phyloP scores from a whole-genome alignment of 1,284 basidiomycete species.

The Sphagnurus paluster region DNA sequence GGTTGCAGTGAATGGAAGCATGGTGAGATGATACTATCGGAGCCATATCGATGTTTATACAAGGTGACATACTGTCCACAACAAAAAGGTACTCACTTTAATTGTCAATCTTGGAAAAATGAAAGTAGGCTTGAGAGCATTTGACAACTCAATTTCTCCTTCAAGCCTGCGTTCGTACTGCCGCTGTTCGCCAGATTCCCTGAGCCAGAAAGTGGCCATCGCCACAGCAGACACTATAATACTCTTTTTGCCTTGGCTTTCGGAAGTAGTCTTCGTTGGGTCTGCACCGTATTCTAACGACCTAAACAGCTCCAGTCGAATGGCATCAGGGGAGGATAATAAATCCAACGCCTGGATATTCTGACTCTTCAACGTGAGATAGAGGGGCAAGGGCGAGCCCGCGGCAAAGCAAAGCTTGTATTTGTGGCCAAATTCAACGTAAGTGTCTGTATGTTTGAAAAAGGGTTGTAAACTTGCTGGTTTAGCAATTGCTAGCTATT shows the following conservation, averaged over 20 bases:
- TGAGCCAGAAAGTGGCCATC: conserved; percentile 53
- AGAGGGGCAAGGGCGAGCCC: conserved; percentile 50
- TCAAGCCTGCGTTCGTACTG: conserved; percentile 37
- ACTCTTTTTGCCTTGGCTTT: conserved; percentile 44
- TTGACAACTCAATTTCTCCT: conserved; percentile 53
- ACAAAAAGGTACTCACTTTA: conserved; percentile 39
- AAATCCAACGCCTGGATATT: conserved; percentile 52
- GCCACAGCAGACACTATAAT: conserved; percentile 43
- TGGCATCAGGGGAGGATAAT: conserved; percentile 39
- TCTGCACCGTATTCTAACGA: conserved; percentile 46
- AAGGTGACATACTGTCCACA: not conserved
- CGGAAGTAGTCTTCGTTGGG: conserved; percentile 40
- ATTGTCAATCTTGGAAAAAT: conserved; percentile 52
- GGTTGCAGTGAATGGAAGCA: conserved; percentile 43
- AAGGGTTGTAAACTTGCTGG: conserved; percentile 45
- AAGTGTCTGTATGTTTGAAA: too few relatives aligned
- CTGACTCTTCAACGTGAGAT: conserved; percentile 40
- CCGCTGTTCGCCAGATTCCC: conserved; percentile 33
- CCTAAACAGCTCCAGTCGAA: conserved; percentile 34
- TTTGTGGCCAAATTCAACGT: too few relatives aligned
- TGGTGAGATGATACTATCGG: conserved; percentile 46
- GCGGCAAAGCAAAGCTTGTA: conserved; percentile 47
- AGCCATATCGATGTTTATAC: not conserved
- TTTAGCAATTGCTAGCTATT: conserved; percentile 50
- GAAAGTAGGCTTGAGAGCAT: conserved; percentile 50